Base-by-base conservation (phyloP, 2,329 filamentous ascomycete species). In the Cordyceps fumosorosea region DNA sequence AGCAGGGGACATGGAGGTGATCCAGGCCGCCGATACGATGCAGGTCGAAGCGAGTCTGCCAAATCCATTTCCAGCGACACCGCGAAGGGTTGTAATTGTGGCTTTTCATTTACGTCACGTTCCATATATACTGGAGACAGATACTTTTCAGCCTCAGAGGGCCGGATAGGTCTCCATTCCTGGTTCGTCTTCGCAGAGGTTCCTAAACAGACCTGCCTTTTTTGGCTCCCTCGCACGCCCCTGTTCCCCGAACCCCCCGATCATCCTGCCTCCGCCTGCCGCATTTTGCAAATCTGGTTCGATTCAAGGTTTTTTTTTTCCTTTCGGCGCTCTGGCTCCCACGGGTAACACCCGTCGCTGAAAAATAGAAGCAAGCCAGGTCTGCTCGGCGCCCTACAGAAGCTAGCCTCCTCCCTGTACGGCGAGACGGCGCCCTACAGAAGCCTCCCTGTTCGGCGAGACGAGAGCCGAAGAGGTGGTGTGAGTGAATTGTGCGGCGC, bases 101-200 rank as follows among this genome's bases (percentile, higher is more conserved):
- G 55, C 55, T 57, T 57, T n/a, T 16, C 44, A 12, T 56, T 37
- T 59, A 53, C 57, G 57, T 60, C 57, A 60, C 48, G 48, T 60
- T 60, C 37, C 57, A 52, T 50, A 16, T 22, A 52, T 52, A 60
- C 57, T 53, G 48, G 57, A 45, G 48, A 53, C 56, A 14, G 48
- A 22, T 22, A 7, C 8, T 32, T 60, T 53, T 60, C 57, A 60
- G 57, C 57, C 57, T 60, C 57, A 53, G 48, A 44, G 37, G 34
- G 48, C 34, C 47, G 22, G 24, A 59, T 42, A 42, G 11, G 37
- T 42, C 37, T 42, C 53, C 54, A 56, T 44, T 12, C 53, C 37
- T 29, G 42, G 56, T 44, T n/a, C 32, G 40, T 3, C 26, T 48
- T 57, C 50, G 40, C 55, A 48, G 18, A 34, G 7, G 26, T 16